Evolutionary conservation across 345 rosid genomes (phyloP).

Genomic region (Gossypium herbaceum): DNA sequence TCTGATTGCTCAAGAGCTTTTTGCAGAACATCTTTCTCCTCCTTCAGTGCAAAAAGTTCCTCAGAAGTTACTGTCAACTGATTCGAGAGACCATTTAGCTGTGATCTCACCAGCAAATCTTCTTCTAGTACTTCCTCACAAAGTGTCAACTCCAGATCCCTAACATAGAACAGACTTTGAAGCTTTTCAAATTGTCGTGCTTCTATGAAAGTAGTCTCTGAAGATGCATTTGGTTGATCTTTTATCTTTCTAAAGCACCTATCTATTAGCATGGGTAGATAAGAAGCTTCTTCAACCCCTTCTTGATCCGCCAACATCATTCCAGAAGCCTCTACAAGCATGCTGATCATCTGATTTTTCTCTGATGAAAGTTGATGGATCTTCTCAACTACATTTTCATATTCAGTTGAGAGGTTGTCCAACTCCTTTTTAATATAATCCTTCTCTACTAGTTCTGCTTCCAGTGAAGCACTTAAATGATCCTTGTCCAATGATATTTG

Average conservation of each 20-base stretch:
- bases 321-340: conserved; percentile 61
- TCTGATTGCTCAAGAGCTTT: conserved; percentile 72
- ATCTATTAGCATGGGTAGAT: conserved; percentile 38
- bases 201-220: conserved; percentile 31
- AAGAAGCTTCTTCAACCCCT: conserved; percentile 25
- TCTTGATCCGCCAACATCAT: conserved; percentile 33
- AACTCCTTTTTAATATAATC: conserved; percentile 44
- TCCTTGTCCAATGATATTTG: conserved; percentile 27
- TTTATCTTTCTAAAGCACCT: conserved; percentile 55
- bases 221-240: conserved; percentile 34
- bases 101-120: conserved; percentile 45
- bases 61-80: conserved; percentile 38
- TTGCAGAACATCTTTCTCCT: conserved; percentile 52
- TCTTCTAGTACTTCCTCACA: conserved; percentile 60
- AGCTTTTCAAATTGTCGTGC: conserved; percentile 45
- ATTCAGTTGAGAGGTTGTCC: conserved; percentile 33
- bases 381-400: conserved; percentile 43
- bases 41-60: conserved; percentile 53
- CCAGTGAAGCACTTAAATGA: conserved; percentile 49
- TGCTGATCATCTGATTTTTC: conserved; percentile 50
- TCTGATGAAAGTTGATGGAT: conserved; percentile 40
- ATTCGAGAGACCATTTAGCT: conserved; percentile 39
- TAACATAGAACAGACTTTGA: conserved; percentile 66
- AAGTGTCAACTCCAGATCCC: conserved; percentile 55
- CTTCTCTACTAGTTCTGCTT: conserved; percentile 64